phyloP scores from a whole-genome alignment of 352 stramenopile genomes.

The Phytophthora boehmeriae region DNA sequence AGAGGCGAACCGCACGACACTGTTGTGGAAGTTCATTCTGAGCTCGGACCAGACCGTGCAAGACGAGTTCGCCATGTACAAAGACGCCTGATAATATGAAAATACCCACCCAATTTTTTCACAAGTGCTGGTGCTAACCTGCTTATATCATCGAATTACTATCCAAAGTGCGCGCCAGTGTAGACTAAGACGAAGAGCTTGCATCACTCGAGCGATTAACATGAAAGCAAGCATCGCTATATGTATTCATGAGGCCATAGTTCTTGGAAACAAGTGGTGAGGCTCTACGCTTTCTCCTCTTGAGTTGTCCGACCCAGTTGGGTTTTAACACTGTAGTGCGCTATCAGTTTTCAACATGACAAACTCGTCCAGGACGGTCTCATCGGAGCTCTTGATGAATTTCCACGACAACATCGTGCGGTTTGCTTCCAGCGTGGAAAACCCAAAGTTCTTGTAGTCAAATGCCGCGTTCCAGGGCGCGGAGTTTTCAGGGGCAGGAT shows the following conservation, averaged over 20 bases:
- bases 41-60: slow-evolving; percentile 29
- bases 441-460: slow-evolving; percentile 45
- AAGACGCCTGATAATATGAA: slow-evolving; percentile 6
- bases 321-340: background rate
- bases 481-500: slow-evolving; percentile 2
- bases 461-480: slow-evolving; percentile 42
- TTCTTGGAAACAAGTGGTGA: too few species aligned
- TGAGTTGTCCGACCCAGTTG: too few species aligned
- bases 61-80: slow-evolving; percentile 48
- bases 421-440: slow-evolving; percentile 38
- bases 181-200: too few species aligned
- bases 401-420: slow-evolving; percentile 24
- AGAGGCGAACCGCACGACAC: slow-evolving; percentile 31
- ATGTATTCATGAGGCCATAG: too few species aligned
- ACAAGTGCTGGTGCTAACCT: too few species aligned
- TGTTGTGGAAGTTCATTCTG: slow-evolving; percentile 42
- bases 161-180: too few species aligned
- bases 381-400: slow-evolving; percentile 20
- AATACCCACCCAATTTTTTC: too few species aligned
- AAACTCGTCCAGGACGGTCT: slow-evolving; percentile 23
- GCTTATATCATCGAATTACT: too few species aligned
- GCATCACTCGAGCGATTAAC: too few species aligned
- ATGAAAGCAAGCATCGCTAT: too few species aligned
- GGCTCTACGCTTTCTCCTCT: too few species aligned
- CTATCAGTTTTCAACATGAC: slow-evolving; percentile 24